These are phyloP conservation scores for Kuraishia ogatae DNA, from an alignment of 805 yeast genomes.

Conservation along the genomic window DNA sequence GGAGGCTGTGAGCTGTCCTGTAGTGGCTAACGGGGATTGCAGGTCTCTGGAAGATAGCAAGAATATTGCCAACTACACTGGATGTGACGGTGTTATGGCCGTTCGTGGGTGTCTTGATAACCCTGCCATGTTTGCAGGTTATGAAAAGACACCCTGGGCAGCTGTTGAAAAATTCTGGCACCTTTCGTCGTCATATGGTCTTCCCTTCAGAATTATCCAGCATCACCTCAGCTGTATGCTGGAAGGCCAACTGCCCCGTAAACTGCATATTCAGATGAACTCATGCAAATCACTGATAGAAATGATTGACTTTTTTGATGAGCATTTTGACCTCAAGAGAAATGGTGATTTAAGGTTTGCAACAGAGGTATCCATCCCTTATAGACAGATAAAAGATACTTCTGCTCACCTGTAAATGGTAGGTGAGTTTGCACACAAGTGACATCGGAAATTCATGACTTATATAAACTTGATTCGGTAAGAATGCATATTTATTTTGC, in stretches of 20 bases:
- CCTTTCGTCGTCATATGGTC: constrained; percentile 67
- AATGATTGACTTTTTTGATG: constrained; percentile 78
- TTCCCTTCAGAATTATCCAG: constrained; percentile 77
- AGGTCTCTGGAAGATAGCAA: constrained; percentile 57
- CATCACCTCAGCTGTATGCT: constrained; percentile 90
- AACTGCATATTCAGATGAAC: constrained; percentile 55
- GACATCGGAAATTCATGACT: too few species aligned
- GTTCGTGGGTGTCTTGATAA: constrained; percentile 82
- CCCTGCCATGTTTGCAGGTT: constrained; percentile 83
- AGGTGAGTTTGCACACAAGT: too few species aligned
- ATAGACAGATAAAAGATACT: constrained; percentile 20
- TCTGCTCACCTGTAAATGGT: constrained; percentile 16
- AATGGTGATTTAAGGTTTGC: constrained; percentile 68
- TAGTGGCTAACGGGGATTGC: constrained; percentile 98
- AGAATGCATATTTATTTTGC: neutral
- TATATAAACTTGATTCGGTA: too few species aligned
- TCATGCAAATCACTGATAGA: constrained; percentile 47
- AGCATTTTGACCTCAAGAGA: constrained; percentile 55
- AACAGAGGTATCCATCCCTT: constrained; percentile 19
- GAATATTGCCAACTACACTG: constrained; percentile 54
- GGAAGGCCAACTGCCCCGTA: constrained; percentile 40
- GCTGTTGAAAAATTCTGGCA: constrained; percentile 82
- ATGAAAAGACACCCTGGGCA: constrained; percentile 74
- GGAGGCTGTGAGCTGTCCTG: constrained; percentile 56
- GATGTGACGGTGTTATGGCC: constrained; percentile 91